Evolutionary conservation across 768 basidiomycete species (phyloP).

Genomic region (Mycena vitilis): DNA sequence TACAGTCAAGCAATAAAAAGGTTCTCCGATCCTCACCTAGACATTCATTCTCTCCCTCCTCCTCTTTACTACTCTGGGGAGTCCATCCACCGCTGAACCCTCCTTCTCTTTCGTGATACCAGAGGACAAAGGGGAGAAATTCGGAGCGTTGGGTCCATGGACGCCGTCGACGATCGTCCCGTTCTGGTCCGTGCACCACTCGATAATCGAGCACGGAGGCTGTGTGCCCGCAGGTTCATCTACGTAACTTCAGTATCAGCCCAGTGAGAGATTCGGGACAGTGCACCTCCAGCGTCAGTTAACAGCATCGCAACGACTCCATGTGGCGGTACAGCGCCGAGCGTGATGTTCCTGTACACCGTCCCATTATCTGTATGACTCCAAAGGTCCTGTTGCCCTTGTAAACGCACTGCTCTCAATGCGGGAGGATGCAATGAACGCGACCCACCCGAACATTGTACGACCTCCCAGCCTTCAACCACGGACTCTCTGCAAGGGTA

Average conservation of each 20-base stretch:
- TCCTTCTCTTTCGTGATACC: no score
- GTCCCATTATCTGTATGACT: constrained; percentile 78
- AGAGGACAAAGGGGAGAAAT: no score
- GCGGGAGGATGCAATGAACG: constrained; percentile 2
- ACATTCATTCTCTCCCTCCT: no score
- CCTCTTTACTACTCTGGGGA: no score
- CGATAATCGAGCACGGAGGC: constrained; percentile 67
- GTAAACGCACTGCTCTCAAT: no score
- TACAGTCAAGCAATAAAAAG: no score
- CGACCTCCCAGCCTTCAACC: constrained; percentile 74
- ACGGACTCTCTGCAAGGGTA: constrained; percentile 75
- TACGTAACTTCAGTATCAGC: no score
- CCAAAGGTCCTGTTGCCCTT: constrained; percentile 70
- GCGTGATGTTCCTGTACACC: constrained; percentile 69
- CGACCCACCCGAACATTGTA: constrained; percentile 68
- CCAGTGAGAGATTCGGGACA: no score
- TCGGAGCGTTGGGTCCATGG: no score
- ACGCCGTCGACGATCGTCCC: constrained; percentile 50
- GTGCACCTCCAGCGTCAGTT: constrained; percentile 68
- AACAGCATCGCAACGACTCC: constrained; percentile 77
- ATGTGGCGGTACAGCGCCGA: constrained; percentile 67
- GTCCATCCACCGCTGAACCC: no score
- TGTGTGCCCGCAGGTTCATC: constrained; percentile 68
- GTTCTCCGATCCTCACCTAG: no score
- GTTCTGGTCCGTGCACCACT: constrained; percentile 71